Conservation (phyloP, 768 basidiomycete species). For the Suillus discolor region DNA sequence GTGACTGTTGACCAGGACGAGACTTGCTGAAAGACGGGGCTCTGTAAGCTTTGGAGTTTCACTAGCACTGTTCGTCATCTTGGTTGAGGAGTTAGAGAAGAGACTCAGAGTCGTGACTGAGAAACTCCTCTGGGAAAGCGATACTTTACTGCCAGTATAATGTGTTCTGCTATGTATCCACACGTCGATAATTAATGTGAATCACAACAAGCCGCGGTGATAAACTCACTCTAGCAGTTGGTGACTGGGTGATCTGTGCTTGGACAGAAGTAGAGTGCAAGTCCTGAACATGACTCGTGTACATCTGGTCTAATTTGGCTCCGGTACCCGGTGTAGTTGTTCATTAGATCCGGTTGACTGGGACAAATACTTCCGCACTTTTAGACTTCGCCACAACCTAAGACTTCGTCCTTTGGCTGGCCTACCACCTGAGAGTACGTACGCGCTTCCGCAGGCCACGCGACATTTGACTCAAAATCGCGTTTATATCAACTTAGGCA, state of each 20-base stretch:
- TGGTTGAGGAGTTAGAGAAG: neutral
- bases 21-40: constrained; percentile 68
- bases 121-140: neutral
- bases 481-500: neutral
- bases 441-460: neutral
- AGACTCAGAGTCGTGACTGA: neutral
- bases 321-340: neutral
- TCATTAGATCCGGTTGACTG: neutral
- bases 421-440: neutral
- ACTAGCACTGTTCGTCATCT: neutral
- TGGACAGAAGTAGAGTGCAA: neutral
- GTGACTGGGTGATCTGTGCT: neutral
- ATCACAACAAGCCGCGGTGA: neutral
- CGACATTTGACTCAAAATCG: neutral
- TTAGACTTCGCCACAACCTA: neutral
- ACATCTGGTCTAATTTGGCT: neutral
- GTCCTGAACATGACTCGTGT: neutral
- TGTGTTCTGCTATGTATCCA: neutral
- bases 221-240: neutral
- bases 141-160: neutral
- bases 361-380: neutral
- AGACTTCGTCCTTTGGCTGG: neutral
- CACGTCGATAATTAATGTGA: neutral
- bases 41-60: constrained; percentile 2
- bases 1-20: constrained; percentile 62